phyloP scores from a whole-genome alignment of 306 rosid species.

The Inga leiocalycina region DNA sequence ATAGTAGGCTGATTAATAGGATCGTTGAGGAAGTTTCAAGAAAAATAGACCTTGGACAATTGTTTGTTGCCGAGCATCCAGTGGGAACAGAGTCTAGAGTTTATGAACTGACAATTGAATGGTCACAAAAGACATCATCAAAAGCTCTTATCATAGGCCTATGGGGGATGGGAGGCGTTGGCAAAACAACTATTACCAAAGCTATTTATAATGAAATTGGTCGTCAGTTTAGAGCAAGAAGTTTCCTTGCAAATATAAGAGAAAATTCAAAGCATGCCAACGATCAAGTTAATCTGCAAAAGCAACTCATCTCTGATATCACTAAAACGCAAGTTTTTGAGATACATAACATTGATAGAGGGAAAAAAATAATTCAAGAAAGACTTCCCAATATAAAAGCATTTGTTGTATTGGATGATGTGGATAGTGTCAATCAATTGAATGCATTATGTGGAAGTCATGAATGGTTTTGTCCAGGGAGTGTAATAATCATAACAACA shows the following conservation, averaged over 20 bases:
- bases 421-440: background rate
- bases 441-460: background rate
- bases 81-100: background rate
- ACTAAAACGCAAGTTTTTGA: background rate
- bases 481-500: background rate
- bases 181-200: background rate
- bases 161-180: background rate
- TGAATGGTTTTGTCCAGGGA: background rate
- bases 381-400: background rate
- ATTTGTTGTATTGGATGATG: background rate
- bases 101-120: background rate
- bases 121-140: background rate
- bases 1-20: rapidly evolving
- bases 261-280: background rate
- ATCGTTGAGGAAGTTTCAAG: too few species aligned
- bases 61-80: background rate
- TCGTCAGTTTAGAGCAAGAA: too few species aligned
- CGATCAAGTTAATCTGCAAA: background rate
- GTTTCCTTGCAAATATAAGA: background rate
- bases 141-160: background rate
- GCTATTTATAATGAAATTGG: background rate
- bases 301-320: background rate
- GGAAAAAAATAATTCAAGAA: background rate
- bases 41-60: background rate
- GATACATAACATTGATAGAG: background rate